A percentile compares a stretch with the other conserved stretches of the same genome.
These are phyloP conservation scores for Danielia oregonensis DNA, from an alignment of 805 yeast genomes.

Conservation along the genomic window DNA sequence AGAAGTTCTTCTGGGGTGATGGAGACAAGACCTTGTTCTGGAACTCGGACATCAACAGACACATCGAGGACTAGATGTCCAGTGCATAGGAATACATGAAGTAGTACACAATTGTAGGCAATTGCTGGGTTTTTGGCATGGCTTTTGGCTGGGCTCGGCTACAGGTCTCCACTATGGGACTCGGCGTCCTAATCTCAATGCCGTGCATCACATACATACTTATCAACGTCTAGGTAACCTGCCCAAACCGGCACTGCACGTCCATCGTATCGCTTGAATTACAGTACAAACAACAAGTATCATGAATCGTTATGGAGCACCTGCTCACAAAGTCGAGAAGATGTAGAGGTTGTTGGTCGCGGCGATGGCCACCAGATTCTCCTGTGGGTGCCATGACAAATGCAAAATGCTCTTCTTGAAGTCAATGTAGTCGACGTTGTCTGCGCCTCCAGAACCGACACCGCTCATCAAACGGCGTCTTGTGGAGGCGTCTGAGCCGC, in stretches of 20 bases:
- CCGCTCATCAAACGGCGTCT: conserved; percentile 51
- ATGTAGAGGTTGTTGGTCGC: conserved; percentile 94
- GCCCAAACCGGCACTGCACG: too few species aligned
- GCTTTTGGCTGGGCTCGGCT: too few species aligned
- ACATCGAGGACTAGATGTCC: conserved; percentile 41
- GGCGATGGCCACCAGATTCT: conserved; percentile 95
- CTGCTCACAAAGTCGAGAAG: conserved; percentile 62
- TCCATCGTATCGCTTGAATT: too few species aligned
- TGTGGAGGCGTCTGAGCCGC: conserved; percentile 36
- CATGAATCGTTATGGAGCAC: background rate
- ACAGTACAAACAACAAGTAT: too few species aligned
- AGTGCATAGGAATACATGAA: too few species aligned
- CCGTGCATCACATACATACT: too few species aligned
- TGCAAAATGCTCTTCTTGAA: conserved; percentile 93
- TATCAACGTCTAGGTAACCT: too few species aligned
- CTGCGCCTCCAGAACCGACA: conserved; percentile 44
- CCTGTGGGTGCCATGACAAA: conserved; percentile 97
- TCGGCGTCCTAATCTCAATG: too few species aligned
- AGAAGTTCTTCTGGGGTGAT: conserved; percentile 97
- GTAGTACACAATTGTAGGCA: too few species aligned
- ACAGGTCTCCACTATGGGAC: too few species aligned
- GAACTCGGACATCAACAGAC: conserved; percentile 91
- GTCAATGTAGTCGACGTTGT: conserved; percentile 70
- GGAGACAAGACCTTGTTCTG: conserved; percentile 97
- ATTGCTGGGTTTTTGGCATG: too few species aligned